Evolutionary conservation across 139 green algal genomes (phyloP).

Genomic region (Tetradesmus lagerheimii): DNA sequence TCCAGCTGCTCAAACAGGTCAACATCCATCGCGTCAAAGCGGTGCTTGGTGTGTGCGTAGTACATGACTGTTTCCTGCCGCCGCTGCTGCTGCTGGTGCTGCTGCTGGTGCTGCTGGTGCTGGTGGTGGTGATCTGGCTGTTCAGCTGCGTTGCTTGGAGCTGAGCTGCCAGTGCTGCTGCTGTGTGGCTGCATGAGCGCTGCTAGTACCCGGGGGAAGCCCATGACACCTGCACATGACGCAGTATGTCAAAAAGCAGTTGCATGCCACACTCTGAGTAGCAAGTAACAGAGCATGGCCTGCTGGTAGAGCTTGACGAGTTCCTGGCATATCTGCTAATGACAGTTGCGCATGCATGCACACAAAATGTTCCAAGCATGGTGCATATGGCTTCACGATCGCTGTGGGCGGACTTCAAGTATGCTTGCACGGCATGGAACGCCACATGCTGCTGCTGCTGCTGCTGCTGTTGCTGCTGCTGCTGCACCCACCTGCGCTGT

Average conservation of each 20-base stretch:
- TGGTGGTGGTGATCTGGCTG: not conserved
- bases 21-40: slow-evolving; percentile 33
- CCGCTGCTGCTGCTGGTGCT: slow-evolving; percentile 11
- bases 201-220: slow-evolving; percentile 1
- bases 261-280: no score
- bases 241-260: no score
- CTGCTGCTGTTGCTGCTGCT: not conserved
- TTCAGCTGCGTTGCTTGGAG: not conserved
- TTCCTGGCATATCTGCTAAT: no score
- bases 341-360: no score
- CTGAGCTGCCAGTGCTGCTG: not conserved
- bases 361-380: no score
- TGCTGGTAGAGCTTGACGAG: no score
- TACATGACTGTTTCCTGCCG: slow-evolving; percentile 22
- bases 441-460: no score
- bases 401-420: no score
- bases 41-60: slow-evolving; percentile 41
- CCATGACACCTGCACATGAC: not conserved
- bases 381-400: no score
- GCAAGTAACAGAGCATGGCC: no score
- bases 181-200: not conserved
- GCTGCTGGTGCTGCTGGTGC: not conserved
- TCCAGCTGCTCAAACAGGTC: slow-evolving; percentile 43
- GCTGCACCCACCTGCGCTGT: slow-evolving; percentile 1
- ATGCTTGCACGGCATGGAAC: no score